Percentiles rank a stretch among this genome's conserved stretches.
Evolutionary conservation across 1,139 yeast genomes (phyloP).

Genomic region (Pichia sp.): DNA sequence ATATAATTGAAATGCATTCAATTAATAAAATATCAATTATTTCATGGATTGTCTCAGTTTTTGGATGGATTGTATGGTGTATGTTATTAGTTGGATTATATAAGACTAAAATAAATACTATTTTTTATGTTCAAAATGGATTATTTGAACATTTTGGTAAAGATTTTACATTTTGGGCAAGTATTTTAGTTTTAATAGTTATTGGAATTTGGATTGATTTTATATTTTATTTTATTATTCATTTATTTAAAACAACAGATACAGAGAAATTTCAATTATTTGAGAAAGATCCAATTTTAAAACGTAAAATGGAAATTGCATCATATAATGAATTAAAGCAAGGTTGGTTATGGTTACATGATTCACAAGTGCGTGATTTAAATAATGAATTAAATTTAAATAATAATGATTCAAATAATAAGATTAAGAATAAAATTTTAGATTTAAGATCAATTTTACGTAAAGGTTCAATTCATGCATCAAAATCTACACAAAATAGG

Average conservation of each 20-base stretch:
- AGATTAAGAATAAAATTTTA: constrained; percentile 32
- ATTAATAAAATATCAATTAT: constrained; percentile 68
- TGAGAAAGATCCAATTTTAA: constrained; percentile 63
- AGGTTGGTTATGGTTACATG: constrained; percentile 68
- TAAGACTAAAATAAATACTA: constrained; percentile 48
- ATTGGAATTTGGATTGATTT: constrained; percentile 65
- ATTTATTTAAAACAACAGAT: constrained; percentile 60
- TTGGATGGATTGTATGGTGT: constrained; percentile 90
- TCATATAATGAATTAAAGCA: constrained; percentile 70
- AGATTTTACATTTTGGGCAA: constrained; percentile 83
- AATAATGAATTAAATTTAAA: constrained; percentile 31
- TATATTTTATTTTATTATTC: constrained; percentile 50
- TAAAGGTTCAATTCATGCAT: constrained; percentile 30
- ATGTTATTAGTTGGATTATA: constrained; percentile 67
- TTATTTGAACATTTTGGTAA: constrained; percentile 64
- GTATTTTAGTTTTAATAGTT: constrained; percentile 49
- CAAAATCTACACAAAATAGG: constrained; percentile 33
- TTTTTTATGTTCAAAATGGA: constrained; percentile 70
- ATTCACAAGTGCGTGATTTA: constrained; percentile 29
- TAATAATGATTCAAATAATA: constrained; percentile 35
- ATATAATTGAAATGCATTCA: constrained; percentile 78
- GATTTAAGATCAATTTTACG: constrained; percentile 28
- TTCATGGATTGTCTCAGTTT: constrained; percentile 65
- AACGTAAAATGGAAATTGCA: constrained; percentile 64
- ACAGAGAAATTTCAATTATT: constrained; percentile 72